Evolutionary conservation across 2,329 filamentous ascomycete species (phyloP), one percentile per base, ranked within the genome.

Genomic region (Dryadomyces quercus-mongolicae): DNA sequence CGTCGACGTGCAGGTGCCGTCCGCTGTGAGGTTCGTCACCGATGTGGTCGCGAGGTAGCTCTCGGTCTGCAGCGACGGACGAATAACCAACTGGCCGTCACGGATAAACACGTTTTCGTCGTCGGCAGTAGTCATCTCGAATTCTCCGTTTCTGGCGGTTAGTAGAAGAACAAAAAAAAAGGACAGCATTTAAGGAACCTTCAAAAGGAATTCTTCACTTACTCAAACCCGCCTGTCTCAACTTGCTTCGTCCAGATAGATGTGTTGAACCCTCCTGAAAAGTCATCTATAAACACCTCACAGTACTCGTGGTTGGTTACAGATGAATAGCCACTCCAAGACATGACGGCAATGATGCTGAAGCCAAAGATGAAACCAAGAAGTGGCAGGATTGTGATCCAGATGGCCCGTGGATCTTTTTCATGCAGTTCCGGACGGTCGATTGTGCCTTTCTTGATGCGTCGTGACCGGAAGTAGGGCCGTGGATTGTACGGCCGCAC

Each of bases 371-470:
- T 49, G 51, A 93, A 79, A 48, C 87, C 88, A 22, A 88, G 65
- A 45, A 90, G 64, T 2, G 88, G 88, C 55, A 94, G 77, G 59
- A 92, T 89, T 2, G 84, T 90, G 9, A 88, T 82, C 87, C 88
- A 93, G 71, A 90, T 93, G 74, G 92, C 86, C 66, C 82, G 85
- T 12, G 85, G 84, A 60, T 91, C 84, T 55, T 74, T 81, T 64
- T 82, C 83, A 16, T 78, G 69, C 44, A 85, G 69, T 88, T 88
- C 93, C 12, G 88, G 85, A 70, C 86, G 85, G 65, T 89, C 84
- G 3, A 88, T 68, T 50, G 87, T 80, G 46, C 80, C 86, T 65
- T 88, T 88, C 64, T 76, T 78, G 36, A 92, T 78, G 57, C 86
- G 74, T 55, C 86, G 75, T n/a, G 86, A 90, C 67, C 84, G 84